A percentile compares a stretch with the other conserved stretches of the same genome.
Conservation (phyloP, 176 grass and related monocot species). For the Aegilops tauschii region DNA sequence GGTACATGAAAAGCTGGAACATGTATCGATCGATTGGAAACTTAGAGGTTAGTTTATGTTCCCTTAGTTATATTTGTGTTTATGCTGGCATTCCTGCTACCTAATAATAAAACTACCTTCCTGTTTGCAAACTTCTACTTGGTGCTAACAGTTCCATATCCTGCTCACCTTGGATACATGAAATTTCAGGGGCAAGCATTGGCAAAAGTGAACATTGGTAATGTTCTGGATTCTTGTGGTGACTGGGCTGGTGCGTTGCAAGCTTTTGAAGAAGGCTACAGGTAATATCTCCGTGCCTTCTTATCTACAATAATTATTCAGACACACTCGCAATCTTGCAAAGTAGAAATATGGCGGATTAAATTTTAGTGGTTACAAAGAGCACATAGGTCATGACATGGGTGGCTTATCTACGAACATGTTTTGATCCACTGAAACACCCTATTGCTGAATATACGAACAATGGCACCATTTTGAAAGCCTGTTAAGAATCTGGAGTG, state of each 20-base stretch:
- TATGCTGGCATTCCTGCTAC: constrained; percentile 12
- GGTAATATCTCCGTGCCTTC: constrained; percentile 43
- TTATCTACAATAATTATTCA: constrained; percentile 7
- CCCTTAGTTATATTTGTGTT: constrained; percentile 12
- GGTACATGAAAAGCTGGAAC: constrained; percentile 88
- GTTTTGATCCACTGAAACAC: constrained; percentile 15
- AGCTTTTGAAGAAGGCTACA: constrained; percentile 94
- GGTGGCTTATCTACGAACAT: neutral
- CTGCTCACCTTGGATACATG: constrained; percentile 18
- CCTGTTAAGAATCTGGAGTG: constrained; percentile 5
- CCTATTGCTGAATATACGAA: neutral
- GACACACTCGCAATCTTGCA: neutral
- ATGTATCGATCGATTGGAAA: constrained; percentile 68
- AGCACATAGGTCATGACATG: constrained; percentile 9
- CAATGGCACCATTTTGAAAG: neutral
- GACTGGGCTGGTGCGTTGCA: constrained; percentile 74
- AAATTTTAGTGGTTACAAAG: constrained; percentile 1
- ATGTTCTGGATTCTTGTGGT: constrained; percentile 76
- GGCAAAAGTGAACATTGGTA: constrained; percentile 92
- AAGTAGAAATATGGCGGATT: constrained; percentile 3
- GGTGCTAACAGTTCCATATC: constrained; percentile 17
- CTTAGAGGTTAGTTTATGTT: constrained; percentile 59
- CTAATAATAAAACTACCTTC: constrained; percentile 15
- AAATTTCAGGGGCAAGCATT: constrained; percentile 89
- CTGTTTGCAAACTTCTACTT: neutral